Evolutionary conservation across 2,329 filamentous ascomycete genomes (phyloP).

Genomic region (Arthrinium phaeospermum): DNA sequence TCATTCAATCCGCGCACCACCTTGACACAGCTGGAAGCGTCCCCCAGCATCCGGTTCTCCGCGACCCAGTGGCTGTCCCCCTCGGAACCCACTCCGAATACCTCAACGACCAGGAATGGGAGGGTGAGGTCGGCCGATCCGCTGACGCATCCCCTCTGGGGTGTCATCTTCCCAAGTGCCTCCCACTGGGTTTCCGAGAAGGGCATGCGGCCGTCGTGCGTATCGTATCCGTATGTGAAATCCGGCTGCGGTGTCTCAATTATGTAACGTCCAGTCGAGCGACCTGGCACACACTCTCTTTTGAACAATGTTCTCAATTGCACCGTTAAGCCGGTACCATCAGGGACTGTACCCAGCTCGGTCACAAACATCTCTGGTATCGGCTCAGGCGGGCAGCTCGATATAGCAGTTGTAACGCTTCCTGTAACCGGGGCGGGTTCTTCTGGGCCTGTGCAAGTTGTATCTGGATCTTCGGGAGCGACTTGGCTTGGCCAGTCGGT

Average conservation of each 20-base stretch:
- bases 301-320: neutral
- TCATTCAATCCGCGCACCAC: neutral
- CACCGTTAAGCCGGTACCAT: too few species aligned
- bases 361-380: neutral
- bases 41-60: neutral
- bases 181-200: too few species aligned
- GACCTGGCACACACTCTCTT: neutral
- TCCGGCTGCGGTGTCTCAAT: neutral
- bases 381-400: neutral
- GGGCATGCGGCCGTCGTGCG: too few species aligned
- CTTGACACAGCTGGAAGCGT: neutral
- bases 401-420: neutral
- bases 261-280: neutral
- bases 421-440: neutral
- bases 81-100: neutral
- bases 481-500: neutral
- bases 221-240: too few species aligned
- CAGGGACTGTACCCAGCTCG: neutral
- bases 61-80: neutral
- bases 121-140: neutral
- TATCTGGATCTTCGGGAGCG: neutral
- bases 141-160: too few species aligned
- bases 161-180: too few species aligned
- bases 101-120: neutral
- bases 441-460: neutral